Percentiles rank a stretch among this genome's conserved stretches.
phyloP scores from a whole-genome alignment of 2,329 filamentous ascomycete genomes.

The Fusarium sp. region DNA sequence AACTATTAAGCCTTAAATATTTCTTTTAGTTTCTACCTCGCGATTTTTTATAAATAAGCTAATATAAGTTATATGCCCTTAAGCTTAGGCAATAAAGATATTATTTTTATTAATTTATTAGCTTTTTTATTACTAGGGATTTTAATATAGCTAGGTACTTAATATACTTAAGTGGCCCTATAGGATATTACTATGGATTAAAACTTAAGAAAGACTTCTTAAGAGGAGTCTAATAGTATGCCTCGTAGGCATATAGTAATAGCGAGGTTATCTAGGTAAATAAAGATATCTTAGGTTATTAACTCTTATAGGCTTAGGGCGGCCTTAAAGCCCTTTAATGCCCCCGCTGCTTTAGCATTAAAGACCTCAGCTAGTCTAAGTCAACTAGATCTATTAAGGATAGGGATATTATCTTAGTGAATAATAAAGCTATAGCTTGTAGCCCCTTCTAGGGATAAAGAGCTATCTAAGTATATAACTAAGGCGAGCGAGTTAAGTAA shows the following conservation, averaged over 20 bases:
- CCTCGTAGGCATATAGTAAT: conserved; percentile 20
- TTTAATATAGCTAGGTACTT: not conserved
- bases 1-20: too few species aligned
- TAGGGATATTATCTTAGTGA: not conserved
- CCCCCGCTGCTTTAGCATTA: conserved; percentile 22
- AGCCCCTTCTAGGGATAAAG: not conserved
- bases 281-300: conserved; percentile 11
- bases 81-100: too few species aligned
- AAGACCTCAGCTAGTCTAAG: conserved; percentile 26
- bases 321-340: conserved; percentile 18
- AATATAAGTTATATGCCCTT: too few species aligned
- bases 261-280: conserved; percentile 30
- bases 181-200: conserved; percentile 7
- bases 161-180: not conserved
- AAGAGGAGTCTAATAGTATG: conserved; percentile 23
- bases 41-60: too few species aligned
- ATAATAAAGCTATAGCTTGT: conserved; percentile 25
- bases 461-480: conserved; percentile 27
- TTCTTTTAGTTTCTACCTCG: too few species aligned
- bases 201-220: conserved; percentile 20
- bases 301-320: not conserved
- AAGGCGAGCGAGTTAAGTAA: not conserved
- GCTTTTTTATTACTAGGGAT: not conserved
- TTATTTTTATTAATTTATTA: too few species aligned
- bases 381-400: conserved; percentile 2